A percentile compares a stretch with the other conserved stretches of the same genome.
These are phyloP conservation scores for Trichoderma polysporum DNA, from an alignment of 2,329 filamentous ascomycete genomes.

Conservation along the genomic window DNA sequence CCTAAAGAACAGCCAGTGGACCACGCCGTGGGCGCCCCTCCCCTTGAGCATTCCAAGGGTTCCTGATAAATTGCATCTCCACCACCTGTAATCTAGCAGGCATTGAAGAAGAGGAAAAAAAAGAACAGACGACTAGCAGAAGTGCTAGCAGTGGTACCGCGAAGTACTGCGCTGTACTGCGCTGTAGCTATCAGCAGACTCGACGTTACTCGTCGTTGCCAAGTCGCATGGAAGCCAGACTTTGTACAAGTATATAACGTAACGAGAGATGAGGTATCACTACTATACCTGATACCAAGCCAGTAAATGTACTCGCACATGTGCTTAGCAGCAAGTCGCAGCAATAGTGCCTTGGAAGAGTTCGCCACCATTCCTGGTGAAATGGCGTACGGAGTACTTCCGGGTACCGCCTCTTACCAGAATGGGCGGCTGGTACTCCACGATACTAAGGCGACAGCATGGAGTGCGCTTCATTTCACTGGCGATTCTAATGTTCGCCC, in stretches of 20 bases:
- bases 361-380: background rate
- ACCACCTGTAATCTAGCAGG: background rate
- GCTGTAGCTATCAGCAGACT: no score
- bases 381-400: background rate
- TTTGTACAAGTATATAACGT: no score
- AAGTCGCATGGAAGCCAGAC: no score
- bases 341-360: background rate
- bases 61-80: conserved; percentile 20
- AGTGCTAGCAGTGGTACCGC: no score
- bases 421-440: background rate
- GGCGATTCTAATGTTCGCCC: background rate
- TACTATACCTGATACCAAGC: no score
- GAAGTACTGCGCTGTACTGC: no score
- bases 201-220: no score
- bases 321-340: background rate
- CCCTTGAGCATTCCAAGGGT: conserved; percentile 14
- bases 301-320: no score
- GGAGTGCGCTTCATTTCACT: background rate
- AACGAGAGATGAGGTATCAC: no score
- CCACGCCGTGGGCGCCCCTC: conserved; percentile 1
- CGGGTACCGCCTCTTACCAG: background rate
- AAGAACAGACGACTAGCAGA: no score
- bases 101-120: no score
- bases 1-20: conserved; percentile 15
- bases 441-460: background rate